These are phyloP conservation scores for Cephalotrichum gorgonifer DNA, from an alignment of 2,329 filamentous ascomycete genomes.

Conservation along the genomic window DNA sequence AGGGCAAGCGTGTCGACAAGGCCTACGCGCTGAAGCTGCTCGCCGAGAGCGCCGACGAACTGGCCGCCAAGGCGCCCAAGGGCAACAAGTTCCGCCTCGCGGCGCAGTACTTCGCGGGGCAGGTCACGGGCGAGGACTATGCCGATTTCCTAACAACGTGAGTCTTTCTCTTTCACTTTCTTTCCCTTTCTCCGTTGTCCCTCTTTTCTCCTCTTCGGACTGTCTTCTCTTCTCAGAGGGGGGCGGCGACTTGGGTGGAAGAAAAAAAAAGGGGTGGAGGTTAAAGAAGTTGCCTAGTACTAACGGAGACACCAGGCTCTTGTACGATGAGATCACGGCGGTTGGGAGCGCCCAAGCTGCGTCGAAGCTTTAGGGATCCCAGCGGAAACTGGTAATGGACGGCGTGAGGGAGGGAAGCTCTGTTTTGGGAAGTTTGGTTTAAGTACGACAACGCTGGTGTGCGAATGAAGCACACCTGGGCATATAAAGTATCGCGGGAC, in stretches of 20 bases:
- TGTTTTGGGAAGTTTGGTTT: neutral
- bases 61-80: constrained; percentile 64
- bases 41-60: constrained; percentile 70
- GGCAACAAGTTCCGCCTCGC: constrained; percentile 90
- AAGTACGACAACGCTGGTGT: too few species aligned
- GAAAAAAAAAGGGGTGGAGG: too few species aligned
- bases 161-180: constrained; percentile 24
- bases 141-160: constrained; percentile 87
- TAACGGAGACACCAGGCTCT: too few species aligned
- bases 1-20: constrained; percentile 91
- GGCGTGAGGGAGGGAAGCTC: neutral
- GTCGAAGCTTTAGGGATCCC: constrained; percentile 46
- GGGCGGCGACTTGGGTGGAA: too few species aligned
- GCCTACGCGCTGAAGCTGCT: constrained; percentile 78
- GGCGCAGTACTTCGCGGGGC: constrained; percentile 81
- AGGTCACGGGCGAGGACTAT: constrained; percentile 96
- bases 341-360: constrained; percentile 51
- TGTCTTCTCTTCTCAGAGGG: too few species aligned
- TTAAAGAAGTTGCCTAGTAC: too few species aligned
- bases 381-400: neutral
- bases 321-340: constrained; percentile 82
- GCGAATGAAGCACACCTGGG: too few species aligned
- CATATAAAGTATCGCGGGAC: too few species aligned
- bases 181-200: neutral
- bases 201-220: too few species aligned